phyloP scores from a whole-genome alignment of 78 protist genomes.

The Dictyostelium capitatum region DNA sequence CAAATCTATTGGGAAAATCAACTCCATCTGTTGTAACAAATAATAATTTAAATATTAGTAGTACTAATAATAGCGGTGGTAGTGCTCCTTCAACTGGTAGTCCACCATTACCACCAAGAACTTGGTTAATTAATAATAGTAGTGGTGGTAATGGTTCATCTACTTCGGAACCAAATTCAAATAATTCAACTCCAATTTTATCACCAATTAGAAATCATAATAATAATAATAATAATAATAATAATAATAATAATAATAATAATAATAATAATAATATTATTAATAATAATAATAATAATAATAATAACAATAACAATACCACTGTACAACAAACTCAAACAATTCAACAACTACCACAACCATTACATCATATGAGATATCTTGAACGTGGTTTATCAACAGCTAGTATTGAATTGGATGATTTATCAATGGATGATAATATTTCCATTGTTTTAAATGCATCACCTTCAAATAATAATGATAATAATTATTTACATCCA shows the following conservation, averaged over 20 bases:
- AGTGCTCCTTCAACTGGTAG: not conserved
- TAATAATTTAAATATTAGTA: not conserved
- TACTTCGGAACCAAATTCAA: slow-evolving; percentile 7
- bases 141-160: not conserved
- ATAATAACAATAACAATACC: not conserved
- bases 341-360: not conserved
- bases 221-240: not conserved
- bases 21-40: not conserved
- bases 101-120: slow-evolving; percentile 19
- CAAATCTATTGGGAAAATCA: not conserved
- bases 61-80: not conserved
- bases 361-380: not conserved
- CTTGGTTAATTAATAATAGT: not conserved
- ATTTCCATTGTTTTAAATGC: not conserved
- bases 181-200: slow-evolving; percentile 1
- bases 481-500: not conserved
- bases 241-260: not conserved
- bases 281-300: not conserved
- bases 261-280: not conserved
- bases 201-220: not conserved
- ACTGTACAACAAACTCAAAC: not conserved
- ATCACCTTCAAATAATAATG: not conserved
- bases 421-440: slow-evolving; percentile 1
- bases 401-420: slow-evolving; percentile 24
- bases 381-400: slow-evolving; percentile 16